These are phyloP conservation scores for Monilinia polystroma DNA, from an alignment of 2,329 filamentous ascomycete genomes.

Conservation along the genomic window DNA sequence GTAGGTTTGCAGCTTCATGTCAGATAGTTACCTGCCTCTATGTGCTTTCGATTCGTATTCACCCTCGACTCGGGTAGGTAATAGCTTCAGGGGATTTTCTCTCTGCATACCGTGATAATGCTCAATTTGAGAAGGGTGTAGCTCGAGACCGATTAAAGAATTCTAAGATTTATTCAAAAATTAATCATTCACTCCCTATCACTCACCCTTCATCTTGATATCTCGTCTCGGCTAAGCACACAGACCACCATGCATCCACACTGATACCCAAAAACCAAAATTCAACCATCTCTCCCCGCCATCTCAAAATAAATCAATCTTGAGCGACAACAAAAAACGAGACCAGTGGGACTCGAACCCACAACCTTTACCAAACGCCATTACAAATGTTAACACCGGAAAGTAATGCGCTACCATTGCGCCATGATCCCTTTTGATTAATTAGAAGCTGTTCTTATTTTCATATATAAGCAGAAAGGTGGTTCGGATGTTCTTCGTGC, in stretches of 20 bases:
- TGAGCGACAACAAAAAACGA: not conserved
- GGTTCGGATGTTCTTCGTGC: not conserved
- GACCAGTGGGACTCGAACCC: constrained; percentile 35
- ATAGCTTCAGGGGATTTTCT: too few relatives aligned
- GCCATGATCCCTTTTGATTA: constrained; percentile 26
- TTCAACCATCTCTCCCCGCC: too few relatives aligned
- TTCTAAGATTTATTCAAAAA: too few relatives aligned
- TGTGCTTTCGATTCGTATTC: too few relatives aligned
- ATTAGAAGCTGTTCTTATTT: rapidly evolving
- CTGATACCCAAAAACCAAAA: not conserved
- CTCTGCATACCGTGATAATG: too few relatives aligned
- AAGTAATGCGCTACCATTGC: constrained; percentile 37
- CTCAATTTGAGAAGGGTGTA: too few relatives aligned
- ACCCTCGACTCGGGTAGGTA: too few relatives aligned
- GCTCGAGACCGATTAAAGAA: too few relatives aligned
- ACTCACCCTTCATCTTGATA: not conserved
- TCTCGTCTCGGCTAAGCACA: not conserved
- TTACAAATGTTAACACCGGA: constrained; percentile 25
- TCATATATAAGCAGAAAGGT: not conserved
- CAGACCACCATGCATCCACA: not conserved
- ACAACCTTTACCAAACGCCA: constrained; percentile 32
- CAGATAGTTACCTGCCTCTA: too few relatives aligned
- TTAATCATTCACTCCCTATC: too few relatives aligned
- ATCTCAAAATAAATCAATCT: not conserved
- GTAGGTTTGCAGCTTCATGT: too few relatives aligned